Conservation (phyloP, 805 yeast species). For the Lachancea kluyveri region DNA sequence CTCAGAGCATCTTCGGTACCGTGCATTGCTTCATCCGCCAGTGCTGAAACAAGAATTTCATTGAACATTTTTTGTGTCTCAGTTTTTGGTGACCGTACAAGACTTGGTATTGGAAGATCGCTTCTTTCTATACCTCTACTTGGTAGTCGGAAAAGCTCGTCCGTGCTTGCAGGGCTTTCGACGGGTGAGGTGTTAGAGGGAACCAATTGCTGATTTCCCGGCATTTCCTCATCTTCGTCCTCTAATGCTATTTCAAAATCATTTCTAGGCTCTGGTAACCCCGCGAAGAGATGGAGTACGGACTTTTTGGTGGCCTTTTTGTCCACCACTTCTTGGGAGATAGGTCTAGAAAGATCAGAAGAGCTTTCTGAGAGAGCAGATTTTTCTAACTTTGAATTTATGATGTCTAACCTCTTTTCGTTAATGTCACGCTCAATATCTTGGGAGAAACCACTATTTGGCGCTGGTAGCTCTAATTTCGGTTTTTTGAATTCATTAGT, state of each 20-base stretch:
- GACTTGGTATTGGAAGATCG: slow-evolving; percentile 14
- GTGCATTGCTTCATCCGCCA: too few relatives aligned
- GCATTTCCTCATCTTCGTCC: slow-evolving; percentile 26
- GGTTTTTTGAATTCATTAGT: slow-evolving; percentile 20
- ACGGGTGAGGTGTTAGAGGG: too few relatives aligned
- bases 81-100: slow-evolving; percentile 12
- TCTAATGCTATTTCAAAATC: slow-evolving; percentile 39
- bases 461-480: slow-evolving; percentile 31
- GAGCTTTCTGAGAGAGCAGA: too few relatives aligned
- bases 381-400: too few relatives aligned
- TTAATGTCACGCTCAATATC: too few relatives aligned
- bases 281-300: slow-evolving; percentile 22
- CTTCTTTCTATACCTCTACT: too few relatives aligned
- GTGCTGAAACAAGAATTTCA: slow-evolving; percentile 12
- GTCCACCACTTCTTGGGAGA: slow-evolving; percentile 3
- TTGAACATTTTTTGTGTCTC: slow-evolving; percentile 20
- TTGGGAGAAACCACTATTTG: too few relatives aligned
- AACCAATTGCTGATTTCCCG: background rate
- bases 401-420: too few relatives aligned
- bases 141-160: too few relatives aligned
- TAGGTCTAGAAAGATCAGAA: too few relatives aligned
- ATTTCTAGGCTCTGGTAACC: slow-evolving; percentile 39
- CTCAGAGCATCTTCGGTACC: too few relatives aligned
- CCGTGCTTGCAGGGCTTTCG: too few relatives aligned
- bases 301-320: slow-evolving; percentile 2